Base-by-base conservation (phyloP, 192 early-diverging fungal species). In the Chytriomyces sp. region DNA sequence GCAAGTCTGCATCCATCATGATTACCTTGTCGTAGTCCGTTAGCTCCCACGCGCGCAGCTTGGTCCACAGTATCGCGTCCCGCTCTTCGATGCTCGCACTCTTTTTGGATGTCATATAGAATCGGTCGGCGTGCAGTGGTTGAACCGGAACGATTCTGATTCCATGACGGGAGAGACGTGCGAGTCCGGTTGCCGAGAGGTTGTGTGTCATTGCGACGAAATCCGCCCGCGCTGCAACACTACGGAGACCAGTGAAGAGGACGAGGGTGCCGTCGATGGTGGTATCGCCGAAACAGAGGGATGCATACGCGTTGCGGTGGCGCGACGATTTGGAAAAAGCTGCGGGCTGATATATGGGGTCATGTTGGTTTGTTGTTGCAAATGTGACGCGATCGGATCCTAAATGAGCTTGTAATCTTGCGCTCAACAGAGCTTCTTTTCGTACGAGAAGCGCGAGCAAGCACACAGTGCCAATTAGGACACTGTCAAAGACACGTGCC, bases 31-130 rank as follows among this genome's bases (percentile, higher is more conserved):
- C 39, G 37, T 61, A 73, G 6, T 52, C 62, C 1, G 28, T 28
- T 4, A 71, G 72, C 39, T 73, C 40, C 71, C 68, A 73, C 8
- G 70, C 69, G 22, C 70, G 56, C 58, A 76, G 36, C 53, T 79
- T 78, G 0, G 53, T 41, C 72, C 64, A 66, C 39, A 59, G 34
- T 6, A 72, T 72, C 14, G 40, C 55, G 28, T 72, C 70, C 22
- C 70, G 54, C 10, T 14, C n/a, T 33, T 60, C 58, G 12, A 41
- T 65, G 17, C 52, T 8, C 28, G 64, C 40, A 19, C 41, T 19
- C 32, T 65, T 65, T 32, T 32, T 41, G 49, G 40, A 8, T 1
- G 41, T 41, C 64, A 65, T 65, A 32, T 65, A 65, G 30, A 31
- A 52, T 52, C 28, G 41, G 38, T 14, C 1, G 2, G 44, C 3